phyloP scores from a whole-genome alignment of 2,329 filamentous ascomycete species.

The Penicillium sumatraense region DNA sequence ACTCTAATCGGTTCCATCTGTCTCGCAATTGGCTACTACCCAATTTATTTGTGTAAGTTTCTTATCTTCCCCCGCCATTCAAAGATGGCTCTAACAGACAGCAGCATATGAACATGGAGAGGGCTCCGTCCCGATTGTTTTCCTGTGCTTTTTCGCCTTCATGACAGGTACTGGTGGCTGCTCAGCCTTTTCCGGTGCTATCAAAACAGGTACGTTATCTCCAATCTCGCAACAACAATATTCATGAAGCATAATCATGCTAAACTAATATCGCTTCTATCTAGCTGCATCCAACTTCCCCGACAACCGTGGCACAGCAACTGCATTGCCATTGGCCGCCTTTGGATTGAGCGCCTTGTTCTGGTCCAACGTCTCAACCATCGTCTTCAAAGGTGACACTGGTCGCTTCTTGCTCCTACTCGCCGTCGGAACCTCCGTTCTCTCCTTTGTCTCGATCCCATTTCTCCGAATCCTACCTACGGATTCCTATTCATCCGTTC shows the following conservation, averaged over 20 bases:
- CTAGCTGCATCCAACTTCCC: slow-evolving; percentile 88
- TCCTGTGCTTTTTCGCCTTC: slow-evolving; percentile 81
- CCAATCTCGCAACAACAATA: background rate
- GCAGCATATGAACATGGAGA: slow-evolving; percentile 72
- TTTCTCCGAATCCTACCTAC: slow-evolving; percentile 76
- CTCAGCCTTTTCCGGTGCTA: slow-evolving; percentile 83
- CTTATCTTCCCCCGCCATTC: background rate
- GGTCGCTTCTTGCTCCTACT: slow-evolving; percentile 80
- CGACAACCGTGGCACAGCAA: slow-evolving; percentile 86
- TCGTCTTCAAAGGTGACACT: slow-evolving; percentile 83
- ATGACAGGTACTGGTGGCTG: slow-evolving; percentile 88
- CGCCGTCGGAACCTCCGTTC: slow-evolving; percentile 74
- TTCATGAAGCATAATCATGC: background rate
- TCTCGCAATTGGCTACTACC: slow-evolving; percentile 81
- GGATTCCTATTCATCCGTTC: slow-evolving; percentile 49
- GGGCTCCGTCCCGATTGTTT: slow-evolving; percentile 58
- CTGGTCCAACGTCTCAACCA: slow-evolving; percentile 78
- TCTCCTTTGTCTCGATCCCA: slow-evolving; percentile 79
- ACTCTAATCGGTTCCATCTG: slow-evolving; percentile 74
- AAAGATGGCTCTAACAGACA: slow-evolving; percentile 7
- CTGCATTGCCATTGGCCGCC: slow-evolving; percentile 87
- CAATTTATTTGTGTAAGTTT: slow-evolving; percentile 65
- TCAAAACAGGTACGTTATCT: slow-evolving; percentile 68
- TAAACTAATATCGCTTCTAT: slow-evolving; percentile 20
- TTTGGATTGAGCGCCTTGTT: slow-evolving; percentile 97